These are phyloP conservation scores for Astrothelium subdiscretum DNA, from an alignment of 495 filamentous ascomycete genomes.

Conservation along the genomic window DNA sequence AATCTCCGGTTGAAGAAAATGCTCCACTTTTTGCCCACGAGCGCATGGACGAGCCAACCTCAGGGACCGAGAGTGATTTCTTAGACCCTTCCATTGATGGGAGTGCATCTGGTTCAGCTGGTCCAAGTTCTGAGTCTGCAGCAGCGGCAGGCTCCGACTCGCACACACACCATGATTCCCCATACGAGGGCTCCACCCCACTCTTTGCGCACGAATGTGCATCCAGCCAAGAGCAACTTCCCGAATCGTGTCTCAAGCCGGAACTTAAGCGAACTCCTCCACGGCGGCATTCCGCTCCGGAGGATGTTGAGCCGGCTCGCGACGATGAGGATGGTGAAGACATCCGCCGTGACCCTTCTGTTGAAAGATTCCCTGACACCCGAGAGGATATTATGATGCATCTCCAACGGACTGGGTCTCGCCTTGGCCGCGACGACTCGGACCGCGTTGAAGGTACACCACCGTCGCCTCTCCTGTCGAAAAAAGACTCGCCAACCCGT, in stretches of 20 bases:
- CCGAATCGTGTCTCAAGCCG: neutral
- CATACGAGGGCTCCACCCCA: neutral
- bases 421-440: neutral
- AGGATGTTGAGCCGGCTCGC: neutral
- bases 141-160: neutral
- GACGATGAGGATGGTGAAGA: neutral
- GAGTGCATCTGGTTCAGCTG: neutral
- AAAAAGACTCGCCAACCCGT: neutral
- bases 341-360: neutral
- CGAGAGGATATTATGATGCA: conserved; percentile 1
- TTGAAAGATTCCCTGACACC: neutral
- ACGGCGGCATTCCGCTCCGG: neutral
- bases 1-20: neutral
- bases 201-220: neutral
- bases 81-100: neutral
- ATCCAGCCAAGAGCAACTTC: neutral
- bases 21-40: neutral
- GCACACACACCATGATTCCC: neutral
- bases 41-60: neutral
- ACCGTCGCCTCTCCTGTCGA: neutral
- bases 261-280: neutral
- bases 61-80: neutral
- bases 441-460: neutral
- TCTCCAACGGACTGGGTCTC: neutral
- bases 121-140: neutral